Conservation (phyloP, 345 rosid genomes). For the Mercurialis annua region DNA sequence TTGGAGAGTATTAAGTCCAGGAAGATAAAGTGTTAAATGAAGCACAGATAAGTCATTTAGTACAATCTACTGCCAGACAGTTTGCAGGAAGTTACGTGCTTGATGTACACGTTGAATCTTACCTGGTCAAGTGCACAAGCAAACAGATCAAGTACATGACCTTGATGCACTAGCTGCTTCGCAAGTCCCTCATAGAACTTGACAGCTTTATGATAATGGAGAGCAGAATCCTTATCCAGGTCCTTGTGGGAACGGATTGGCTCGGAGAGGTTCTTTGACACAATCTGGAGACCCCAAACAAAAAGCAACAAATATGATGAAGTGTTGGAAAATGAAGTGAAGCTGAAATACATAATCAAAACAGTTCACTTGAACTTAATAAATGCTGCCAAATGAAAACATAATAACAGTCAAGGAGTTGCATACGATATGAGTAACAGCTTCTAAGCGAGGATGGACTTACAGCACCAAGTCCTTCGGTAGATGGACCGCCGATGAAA, state of each 20-base stretch:
- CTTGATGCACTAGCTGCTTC: slow-evolving; percentile 96
- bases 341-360: background rate
- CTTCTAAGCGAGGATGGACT: too few species aligned
- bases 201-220: slow-evolving; percentile 67
- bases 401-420: background rate
- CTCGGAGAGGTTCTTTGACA: slow-evolving; percentile 71
- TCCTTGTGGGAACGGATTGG: slow-evolving; percentile 98
- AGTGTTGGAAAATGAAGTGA: background rate
- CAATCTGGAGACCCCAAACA: slow-evolving; percentile 51
- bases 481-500: slow-evolving; percentile 90
- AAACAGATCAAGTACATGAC: slow-evolving; percentile 92
- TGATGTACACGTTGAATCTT: slow-evolving; percentile 3
- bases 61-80: background rate
- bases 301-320: background rate
- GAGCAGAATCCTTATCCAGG: slow-evolving; percentile 83
- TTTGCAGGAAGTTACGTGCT: background rate
- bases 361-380: background rate
- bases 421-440: too few species aligned
- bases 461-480: slow-evolving; percentile 85
- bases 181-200: slow-evolving; percentile 74
- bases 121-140: slow-evolving; percentile 98
- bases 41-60: background rate
- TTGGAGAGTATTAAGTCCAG: background rate
- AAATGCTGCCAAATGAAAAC: background rate
- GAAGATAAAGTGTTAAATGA: background rate